Evolutionary conservation across 2,329 filamentous ascomycete genomes (phyloP).

Genomic region (Thermomyces lanuginosus): DNA sequence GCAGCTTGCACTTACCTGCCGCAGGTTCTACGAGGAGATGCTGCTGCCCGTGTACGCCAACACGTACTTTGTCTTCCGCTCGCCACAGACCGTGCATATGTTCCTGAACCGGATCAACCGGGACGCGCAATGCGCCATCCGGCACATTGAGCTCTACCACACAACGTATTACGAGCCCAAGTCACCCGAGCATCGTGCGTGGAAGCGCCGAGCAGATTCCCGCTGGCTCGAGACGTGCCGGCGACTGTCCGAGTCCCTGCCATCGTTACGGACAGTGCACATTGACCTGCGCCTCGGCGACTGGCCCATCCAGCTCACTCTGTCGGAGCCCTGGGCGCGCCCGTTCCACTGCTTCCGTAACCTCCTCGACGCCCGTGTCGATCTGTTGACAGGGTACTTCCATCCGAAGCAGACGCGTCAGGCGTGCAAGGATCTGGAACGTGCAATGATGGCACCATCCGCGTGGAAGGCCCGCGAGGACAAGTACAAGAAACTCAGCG

Average conservation of each 20-base stretch:
- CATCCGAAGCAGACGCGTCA: too few relatives aligned
- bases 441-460: too few relatives aligned
- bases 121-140: constrained; percentile 40
- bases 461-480: too few relatives aligned
- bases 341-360: too few relatives aligned
- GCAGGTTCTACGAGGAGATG: constrained; percentile 46
- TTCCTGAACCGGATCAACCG: constrained; percentile 33
- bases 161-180: constrained; percentile 13
- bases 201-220: constrained; percentile 11
- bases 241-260: constrained; percentile 5
- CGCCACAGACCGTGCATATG: constrained; percentile 6
- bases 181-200: constrained; percentile 6
- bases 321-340: too few relatives aligned
- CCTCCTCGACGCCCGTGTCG: too few relatives aligned
- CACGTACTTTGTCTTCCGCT: constrained; percentile 12
- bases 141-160: constrained; percentile 12
- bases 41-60: constrained; percentile 45
- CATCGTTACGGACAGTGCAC: constrained; percentile 2
- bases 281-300: too few relatives aligned
- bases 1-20: constrained; percentile 44
- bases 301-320: too few relatives aligned
- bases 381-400: too few relatives aligned
- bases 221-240: constrained; percentile 10
- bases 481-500: too few relatives aligned
- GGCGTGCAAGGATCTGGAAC: too few relatives aligned